Evolutionary conservation across 345 rosid genomes (phyloP), one percentile per base, ranked within the genome.

Genomic region (Linum trigynum): DNA sequence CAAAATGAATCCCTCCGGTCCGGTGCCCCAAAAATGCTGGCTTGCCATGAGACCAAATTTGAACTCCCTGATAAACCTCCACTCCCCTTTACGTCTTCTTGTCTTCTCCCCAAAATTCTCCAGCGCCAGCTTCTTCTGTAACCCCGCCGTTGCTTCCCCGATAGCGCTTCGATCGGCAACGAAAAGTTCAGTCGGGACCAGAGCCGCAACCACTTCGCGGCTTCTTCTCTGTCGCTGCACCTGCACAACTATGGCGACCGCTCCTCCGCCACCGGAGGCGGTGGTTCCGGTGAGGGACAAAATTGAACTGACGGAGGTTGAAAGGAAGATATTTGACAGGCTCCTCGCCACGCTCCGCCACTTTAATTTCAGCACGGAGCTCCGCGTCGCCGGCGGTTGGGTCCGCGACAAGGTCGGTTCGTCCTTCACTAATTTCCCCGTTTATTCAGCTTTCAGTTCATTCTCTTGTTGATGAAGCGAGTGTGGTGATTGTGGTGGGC

Each of bases 321-420:
- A 94, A 77, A 70, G 61, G 59, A 75, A 65, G 62, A 94, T 94
- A 37, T 94, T 94, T 61, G 86, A 82, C 39, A 79, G 88, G 75
- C 90, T 90, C 53, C 79, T 84, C 39, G 77, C 72, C 72, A 88
- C 92, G 50, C 80, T 85, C 55, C 76, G 76, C 67, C 85, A 83
- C 74, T 88, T 84, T 68, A 67, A 82, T 53, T 89, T 88, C 73
- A 64, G 79, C 57, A 90, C 88, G 4, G 82, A 81, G 78, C 92
- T 94, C 70, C 95, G 97, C 8, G 97, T 94, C 43, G 99, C 99
- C 39, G 99, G 99, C 60, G 97, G 99, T 3, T 94, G 99, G 99
- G 96, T 94, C 41, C 99, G 96, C 16, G 99, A 94, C 72, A 94
- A 94, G 98, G 97, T 89, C 32, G 32, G 32, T 23, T 23, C 32